Conservation (phyloP, 2,329 filamentous ascomycete genomes). For the Exophiala mesophila region DNA sequence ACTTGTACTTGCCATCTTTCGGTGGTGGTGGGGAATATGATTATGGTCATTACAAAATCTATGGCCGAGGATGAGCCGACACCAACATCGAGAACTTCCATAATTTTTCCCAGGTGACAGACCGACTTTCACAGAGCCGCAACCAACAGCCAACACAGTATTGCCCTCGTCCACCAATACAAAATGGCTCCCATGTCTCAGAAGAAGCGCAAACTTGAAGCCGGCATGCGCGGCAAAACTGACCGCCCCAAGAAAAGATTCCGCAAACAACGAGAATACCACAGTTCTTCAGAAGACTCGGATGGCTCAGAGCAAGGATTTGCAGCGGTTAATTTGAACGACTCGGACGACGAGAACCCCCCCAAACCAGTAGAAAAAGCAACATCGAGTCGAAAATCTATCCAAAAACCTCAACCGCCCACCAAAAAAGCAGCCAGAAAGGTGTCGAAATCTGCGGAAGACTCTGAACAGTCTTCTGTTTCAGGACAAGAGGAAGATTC, state of each 20-base stretch:
- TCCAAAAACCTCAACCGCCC: conserved; percentile 27
- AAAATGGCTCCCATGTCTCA: conserved; percentile 37
- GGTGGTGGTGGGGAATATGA: no score
- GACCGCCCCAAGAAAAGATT: conserved; percentile 53
- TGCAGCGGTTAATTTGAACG: conserved; percentile 47
- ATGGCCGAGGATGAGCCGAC: no score
- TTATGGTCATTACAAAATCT: no score
- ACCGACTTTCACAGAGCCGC: no score
- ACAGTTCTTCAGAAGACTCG: conserved; percentile 59
- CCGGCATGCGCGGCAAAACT: conserved; percentile 52
- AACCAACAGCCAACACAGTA: no score
- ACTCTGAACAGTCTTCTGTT: conserved; percentile 23
- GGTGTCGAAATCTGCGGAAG: conserved; percentile 12
- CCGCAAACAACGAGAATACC: conserved; percentile 59
- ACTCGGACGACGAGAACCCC: conserved; percentile 37
- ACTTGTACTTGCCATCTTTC: no score
- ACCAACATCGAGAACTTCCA: no score
- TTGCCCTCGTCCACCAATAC: no score
- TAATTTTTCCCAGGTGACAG: no score
- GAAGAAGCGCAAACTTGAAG: conserved; percentile 57
- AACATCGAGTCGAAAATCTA: conserved; percentile 23
- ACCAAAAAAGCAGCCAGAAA: conserved; percentile 9
- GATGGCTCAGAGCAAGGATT: conserved; percentile 43
- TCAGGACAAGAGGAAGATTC: conserved; percentile 31
- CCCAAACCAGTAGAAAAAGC: conserved; percentile 26